Evolutionary conservation across 148 eudicot species (phyloP).

Genomic region (Chenopodium berlandieri): DNA sequence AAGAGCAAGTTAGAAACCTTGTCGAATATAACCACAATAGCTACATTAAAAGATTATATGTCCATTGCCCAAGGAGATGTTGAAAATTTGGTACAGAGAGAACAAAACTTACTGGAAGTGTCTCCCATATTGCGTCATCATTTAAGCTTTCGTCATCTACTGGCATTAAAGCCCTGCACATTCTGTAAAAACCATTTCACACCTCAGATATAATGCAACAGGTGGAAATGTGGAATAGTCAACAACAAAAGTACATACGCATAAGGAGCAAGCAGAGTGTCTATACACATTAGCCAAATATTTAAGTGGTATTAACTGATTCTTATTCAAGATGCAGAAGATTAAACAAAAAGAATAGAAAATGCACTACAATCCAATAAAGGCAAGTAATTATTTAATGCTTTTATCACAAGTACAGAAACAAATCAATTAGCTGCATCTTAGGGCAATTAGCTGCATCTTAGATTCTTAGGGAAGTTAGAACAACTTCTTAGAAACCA

Average conservation of each 20-base stretch:
- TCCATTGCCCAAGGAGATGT: background rate
- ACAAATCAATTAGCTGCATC: background rate
- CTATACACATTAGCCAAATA: background rate
- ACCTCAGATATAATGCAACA: conserved; percentile 20
- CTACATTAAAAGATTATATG: background rate
- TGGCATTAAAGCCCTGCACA: conserved; percentile 95
- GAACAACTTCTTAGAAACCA: background rate
- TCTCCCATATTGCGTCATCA: conserved; percentile 97
- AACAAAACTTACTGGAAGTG: conserved; percentile 77
- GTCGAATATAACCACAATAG: background rate
- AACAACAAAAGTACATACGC: background rate
- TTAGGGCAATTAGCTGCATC: background rate
- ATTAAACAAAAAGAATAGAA: background rate
- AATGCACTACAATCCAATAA: background rate
- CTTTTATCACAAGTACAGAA: background rate
- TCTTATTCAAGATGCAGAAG: background rate
- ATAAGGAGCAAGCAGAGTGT: background rate
- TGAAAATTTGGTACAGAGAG: background rate
- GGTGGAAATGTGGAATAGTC: background rate
- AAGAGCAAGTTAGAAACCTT: background rate
- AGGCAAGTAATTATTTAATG: no score
- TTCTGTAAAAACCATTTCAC: conserved; percentile 42
- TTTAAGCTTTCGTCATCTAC: conserved; percentile 91
- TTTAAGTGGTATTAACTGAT: background rate
- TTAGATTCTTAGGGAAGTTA: background rate